Evolutionary conservation across 768 basidiomycete genomes (phyloP).

Genomic region (Leccinum barrowsii): DNA sequence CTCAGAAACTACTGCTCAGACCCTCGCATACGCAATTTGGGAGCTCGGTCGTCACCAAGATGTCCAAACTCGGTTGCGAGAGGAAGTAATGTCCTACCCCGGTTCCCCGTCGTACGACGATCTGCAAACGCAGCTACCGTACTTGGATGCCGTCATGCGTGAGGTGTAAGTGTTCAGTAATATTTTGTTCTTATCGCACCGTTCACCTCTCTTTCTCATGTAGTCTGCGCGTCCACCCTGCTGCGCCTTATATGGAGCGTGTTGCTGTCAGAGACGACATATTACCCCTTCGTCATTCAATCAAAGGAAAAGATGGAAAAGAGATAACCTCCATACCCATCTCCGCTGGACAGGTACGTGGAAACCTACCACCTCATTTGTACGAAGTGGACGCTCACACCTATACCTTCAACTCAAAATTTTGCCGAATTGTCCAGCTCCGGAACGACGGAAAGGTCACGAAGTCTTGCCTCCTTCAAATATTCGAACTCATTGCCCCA

Average conservation of each 20-base stretch:
- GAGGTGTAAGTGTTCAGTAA: slow-evolving; percentile 1
- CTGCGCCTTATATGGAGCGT: slow-evolving; percentile 1
- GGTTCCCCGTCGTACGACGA: slow-evolving; percentile 6
- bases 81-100: background rate
- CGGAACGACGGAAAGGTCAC: too few species aligned
- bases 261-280: slow-evolving; percentile 2
- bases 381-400: background rate
- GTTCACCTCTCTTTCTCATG: background rate
- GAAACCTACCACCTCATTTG: background rate
- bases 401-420: too few species aligned
- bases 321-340: slow-evolving; percentile 1
- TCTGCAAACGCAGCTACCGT: slow-evolving; percentile 3
- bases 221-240: slow-evolving; percentile 1
- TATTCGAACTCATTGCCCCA: too few species aligned
- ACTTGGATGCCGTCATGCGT: slow-evolving; percentile 5
- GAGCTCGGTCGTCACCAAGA: slow-evolving; percentile 3
- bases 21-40: slow-evolving; percentile 6
- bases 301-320: background rate
- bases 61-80: background rate
- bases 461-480: too few species aligned
- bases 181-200: background rate
- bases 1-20: slow-evolving; percentile 4
- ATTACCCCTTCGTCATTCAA: slow-evolving; percentile 3
- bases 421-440: too few species aligned
- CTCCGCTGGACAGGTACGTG: slow-evolving; percentile 5